These are phyloP conservation scores for Talaromyces sp. DNA, from an alignment of 2,329 filamentous ascomycete species.

Conservation along the genomic window DNA sequence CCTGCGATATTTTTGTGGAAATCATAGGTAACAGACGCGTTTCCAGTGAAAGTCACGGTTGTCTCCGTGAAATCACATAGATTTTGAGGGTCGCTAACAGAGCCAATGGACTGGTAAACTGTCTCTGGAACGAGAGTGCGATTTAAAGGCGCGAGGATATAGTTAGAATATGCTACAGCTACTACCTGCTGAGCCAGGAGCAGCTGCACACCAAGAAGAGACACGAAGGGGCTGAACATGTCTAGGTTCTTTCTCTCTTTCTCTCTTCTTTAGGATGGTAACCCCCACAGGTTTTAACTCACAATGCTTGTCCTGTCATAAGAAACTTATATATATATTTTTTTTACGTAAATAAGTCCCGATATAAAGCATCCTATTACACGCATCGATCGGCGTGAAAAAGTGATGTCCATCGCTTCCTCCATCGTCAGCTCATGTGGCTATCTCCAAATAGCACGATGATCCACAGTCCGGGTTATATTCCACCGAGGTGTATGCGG, in stretches of 20 bases:
- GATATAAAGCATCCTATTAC: neutral
- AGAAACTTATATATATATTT: neutral
- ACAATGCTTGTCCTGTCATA: neutral
- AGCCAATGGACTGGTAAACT: conserved; percentile 26
- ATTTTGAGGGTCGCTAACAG: conserved; percentile 21
- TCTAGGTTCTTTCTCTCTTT: neutral
- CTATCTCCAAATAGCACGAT: neutral
- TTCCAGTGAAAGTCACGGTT: conserved; percentile 21
- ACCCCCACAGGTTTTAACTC: neutral
- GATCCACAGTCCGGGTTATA: neutral
- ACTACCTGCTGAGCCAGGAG: neutral
- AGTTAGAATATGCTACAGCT: conserved; percentile 23
- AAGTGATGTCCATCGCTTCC: neutral
- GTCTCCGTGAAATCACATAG: conserved; percentile 1
- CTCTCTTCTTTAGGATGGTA: neutral
- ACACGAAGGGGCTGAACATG: neutral
- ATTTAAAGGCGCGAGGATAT: conserved; percentile 28
- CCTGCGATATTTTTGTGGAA: conserved; percentile 41
- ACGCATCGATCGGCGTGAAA: neutral
- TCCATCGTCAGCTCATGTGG: neutral
- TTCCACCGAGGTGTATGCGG: neutral
- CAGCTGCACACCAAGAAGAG: neutral
- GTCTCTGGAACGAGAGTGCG: conserved; percentile 23
- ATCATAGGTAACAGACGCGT: conserved; percentile 39
- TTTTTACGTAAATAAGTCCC: no score